A percentile compares a stretch with the other conserved stretches of the same genome.
Conservation (phyloP, 805 yeast genomes). For the Isabelozyma heimii region DNA sequence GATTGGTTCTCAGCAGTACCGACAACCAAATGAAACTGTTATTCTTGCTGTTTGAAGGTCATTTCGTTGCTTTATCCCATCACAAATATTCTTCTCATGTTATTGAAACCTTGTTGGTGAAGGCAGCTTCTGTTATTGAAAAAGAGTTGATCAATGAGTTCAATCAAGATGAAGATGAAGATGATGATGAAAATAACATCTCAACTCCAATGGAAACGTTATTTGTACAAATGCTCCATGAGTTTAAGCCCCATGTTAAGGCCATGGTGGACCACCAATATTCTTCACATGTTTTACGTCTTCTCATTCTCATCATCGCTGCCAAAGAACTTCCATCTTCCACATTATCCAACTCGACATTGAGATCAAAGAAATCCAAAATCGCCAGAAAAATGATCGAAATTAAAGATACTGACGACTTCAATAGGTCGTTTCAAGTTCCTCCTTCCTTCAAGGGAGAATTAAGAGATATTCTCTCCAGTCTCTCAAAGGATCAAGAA, state of each 20-base stretch:
- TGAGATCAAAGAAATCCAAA: constrained; percentile 80
- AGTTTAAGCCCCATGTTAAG: constrained; percentile 56
- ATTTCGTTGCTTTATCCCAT: constrained; percentile 69
- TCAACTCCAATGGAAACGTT: constrained; percentile 62
- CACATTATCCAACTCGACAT: constrained; percentile 61
- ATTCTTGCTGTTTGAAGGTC: constrained; percentile 68
- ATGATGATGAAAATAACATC: constrained; percentile 34
- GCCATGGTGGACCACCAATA: constrained; percentile 72
- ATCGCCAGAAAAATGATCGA: constrained; percentile 93
- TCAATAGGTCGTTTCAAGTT: constrained; percentile 61
- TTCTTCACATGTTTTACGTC: constrained; percentile 83
- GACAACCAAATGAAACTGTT: constrained; percentile 64
- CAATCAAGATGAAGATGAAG: constrained; percentile 35
- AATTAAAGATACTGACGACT: constrained; percentile 74
- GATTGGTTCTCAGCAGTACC: constrained; percentile 68
- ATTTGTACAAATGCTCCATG: constrained; percentile 63
- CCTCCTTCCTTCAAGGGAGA: constrained; percentile 68
- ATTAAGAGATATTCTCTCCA: constrained; percentile 47
- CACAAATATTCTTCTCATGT: constrained; percentile 96
- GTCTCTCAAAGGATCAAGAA: constrained; percentile 34
- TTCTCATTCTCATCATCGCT: constrained; percentile 65
- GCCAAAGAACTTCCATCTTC: constrained; percentile 80
- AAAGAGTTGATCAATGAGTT: constrained; percentile 56
- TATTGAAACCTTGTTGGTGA: constrained; percentile 76
- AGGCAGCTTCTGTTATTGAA: constrained; percentile 72